A percentile compares a stretch with the other conserved stretches of the same genome.
Conservation (phyloP, 2,329 filamentous ascomycete genomes). For the Capronia americana region DNA sequence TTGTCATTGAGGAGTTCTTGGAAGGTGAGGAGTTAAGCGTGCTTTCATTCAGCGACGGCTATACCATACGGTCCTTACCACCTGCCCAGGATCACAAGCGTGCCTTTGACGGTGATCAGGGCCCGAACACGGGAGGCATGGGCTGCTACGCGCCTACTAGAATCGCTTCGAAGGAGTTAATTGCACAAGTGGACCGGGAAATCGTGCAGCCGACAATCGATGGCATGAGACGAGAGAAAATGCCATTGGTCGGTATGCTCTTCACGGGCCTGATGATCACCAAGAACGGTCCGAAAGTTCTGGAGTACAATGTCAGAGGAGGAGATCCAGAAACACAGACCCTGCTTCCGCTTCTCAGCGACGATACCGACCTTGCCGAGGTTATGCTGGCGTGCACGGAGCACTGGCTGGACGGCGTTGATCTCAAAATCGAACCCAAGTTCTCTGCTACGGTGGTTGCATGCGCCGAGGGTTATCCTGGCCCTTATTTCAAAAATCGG, state of each 20-base stretch:
- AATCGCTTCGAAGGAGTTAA: slow-evolving; percentile 75
- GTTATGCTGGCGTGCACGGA: slow-evolving; percentile 85
- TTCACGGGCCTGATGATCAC: slow-evolving; percentile 97
- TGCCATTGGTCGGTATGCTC: slow-evolving; percentile 73
- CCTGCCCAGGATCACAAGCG: slow-evolving; percentile 97
- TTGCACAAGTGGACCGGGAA: slow-evolving; percentile 77
- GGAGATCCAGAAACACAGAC: slow-evolving; percentile 93
- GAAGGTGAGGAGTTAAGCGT: slow-evolving; percentile 92
- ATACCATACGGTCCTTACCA: slow-evolving; percentile 80
- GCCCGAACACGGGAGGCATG: slow-evolving; percentile 97
- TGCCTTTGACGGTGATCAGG: slow-evolving; percentile 85
- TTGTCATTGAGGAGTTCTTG: slow-evolving; percentile 94
- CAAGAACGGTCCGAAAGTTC: slow-evolving; percentile 75
- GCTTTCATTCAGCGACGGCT: slow-evolving; percentile 88
- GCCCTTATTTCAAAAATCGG: slow-evolving; percentile 80
- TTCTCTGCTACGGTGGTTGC: slow-evolving; percentile 94
- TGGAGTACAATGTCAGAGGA: slow-evolving; percentile 94
- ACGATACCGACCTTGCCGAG: slow-evolving; percentile 82
- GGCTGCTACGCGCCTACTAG: slow-evolving; percentile 94
- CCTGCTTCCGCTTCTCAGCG: slow-evolving; percentile 72
- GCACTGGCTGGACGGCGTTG: slow-evolving; percentile 73
- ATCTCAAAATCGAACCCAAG: slow-evolving; percentile 69
- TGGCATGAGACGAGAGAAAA: slow-evolving; percentile 81
- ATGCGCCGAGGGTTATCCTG: slow-evolving; percentile 89
- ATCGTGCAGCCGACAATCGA: slow-evolving; percentile 89